phyloP scores from a whole-genome alignment of 2,329 filamentous ascomycete genomes.

The Fragosphaeria purpurea region DNA sequence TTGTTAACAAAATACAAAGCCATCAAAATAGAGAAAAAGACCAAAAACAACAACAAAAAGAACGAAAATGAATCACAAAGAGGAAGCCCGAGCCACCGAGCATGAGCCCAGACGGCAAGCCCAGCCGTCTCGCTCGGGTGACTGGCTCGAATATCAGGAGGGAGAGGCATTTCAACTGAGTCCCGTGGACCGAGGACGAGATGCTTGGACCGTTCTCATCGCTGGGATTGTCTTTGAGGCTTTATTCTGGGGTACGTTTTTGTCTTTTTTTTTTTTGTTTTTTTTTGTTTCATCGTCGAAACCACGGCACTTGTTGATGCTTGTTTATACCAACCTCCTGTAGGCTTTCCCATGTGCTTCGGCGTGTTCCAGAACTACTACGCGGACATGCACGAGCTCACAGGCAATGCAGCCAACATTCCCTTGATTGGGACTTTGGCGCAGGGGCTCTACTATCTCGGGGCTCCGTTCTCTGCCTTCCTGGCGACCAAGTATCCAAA shows the following conservation, averaged over 20 bases:
- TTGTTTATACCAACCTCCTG: not conserved
- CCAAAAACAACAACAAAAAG: too few relatives aligned
- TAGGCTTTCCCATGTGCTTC: constrained; percentile 56
- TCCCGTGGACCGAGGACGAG: constrained; percentile 26
- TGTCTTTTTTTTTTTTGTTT: too few relatives aligned
- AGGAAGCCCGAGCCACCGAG: too few relatives aligned
- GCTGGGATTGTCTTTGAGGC: constrained; percentile 42
- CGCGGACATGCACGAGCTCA: constrained; percentile 46
- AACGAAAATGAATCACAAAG: too few relatives aligned
- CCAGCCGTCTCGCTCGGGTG: too few relatives aligned
- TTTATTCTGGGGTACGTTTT: constrained; percentile 38
- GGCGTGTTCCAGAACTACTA: constrained; percentile 66
- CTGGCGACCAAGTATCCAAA: constrained; percentile 21
- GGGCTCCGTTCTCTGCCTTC: constrained; percentile 31
- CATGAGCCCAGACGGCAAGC: too few relatives aligned
- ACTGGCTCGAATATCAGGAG: too few relatives aligned
- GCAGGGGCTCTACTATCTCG: not conserved
- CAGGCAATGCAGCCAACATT: too few relatives aligned
- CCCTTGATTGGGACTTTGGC: constrained; percentile 35
- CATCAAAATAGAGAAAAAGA: too few relatives aligned
- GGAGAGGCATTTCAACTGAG: constrained; percentile 5
- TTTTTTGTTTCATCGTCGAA: not conserved
- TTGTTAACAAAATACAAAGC: too few relatives aligned
- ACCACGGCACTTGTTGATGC: too few relatives aligned
- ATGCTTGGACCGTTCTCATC: constrained; percentile 34